A percentile compares a stretch with the other conserved stretches of the same genome.
These are phyloP conservation scores for Phytophthora tentaculata DNA, from an alignment of 352 stramenopile species.

Conservation along the genomic window DNA sequence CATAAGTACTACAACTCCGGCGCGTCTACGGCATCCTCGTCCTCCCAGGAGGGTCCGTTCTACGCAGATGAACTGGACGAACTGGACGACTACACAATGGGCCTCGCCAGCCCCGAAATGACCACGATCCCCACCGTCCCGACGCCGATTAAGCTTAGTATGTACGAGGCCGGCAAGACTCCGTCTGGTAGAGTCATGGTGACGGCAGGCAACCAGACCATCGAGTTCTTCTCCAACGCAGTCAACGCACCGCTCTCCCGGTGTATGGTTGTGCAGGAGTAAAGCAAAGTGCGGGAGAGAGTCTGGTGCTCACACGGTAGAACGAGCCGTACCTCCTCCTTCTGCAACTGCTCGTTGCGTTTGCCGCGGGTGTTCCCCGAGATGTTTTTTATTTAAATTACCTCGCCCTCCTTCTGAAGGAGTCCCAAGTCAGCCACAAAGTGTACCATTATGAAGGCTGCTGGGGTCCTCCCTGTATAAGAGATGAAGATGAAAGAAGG, in stretches of 20 bases:
- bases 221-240: constrained; percentile 87
- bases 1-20: constrained; percentile 78
- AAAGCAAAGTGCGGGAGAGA: constrained; percentile 27
- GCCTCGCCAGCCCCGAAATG: constrained; percentile 64
- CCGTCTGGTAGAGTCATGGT: constrained; percentile 79
- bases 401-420: constrained; percentile 16
- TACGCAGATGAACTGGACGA: constrained; percentile 80
- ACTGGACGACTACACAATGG: constrained; percentile 66
- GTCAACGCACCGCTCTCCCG: constrained; percentile 72
- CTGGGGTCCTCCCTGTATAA: constrained; percentile 34
- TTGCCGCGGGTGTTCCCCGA: constrained; percentile 26
- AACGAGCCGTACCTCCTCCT: constrained; percentile 10
- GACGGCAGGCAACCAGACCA: constrained; percentile 80
- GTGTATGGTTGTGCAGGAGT: constrained; percentile 74
- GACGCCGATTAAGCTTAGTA: constrained; percentile 69
- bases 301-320: constrained; percentile 15
- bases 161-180: constrained; percentile 83
- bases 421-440: constrained; percentile 20
- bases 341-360: constrained; percentile 23
- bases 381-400: constrained; percentile 43
- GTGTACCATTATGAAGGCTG: constrained; percentile 49
- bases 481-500: constrained; percentile 37
- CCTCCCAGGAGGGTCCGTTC: constrained; percentile 75
- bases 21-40: constrained; percentile 81
- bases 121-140: constrained; percentile 80